Base-by-base conservation (phyloP, 805 yeast genomes). In the Yamadazyma kitorensis region DNA sequence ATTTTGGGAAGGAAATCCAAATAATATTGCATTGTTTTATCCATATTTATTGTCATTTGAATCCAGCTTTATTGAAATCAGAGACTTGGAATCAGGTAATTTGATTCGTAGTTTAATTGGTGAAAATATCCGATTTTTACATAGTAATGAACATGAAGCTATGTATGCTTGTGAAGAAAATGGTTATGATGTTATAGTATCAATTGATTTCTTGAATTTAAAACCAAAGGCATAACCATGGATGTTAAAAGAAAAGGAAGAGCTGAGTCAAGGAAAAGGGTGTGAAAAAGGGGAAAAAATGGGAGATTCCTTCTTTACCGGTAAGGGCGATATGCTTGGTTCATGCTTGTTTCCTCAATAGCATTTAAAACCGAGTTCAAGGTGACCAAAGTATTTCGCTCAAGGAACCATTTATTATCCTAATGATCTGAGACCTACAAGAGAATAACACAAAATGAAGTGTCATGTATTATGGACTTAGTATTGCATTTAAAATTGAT, bases 1-100 rank as follows among this genome's bases (percentile, higher is more conserved):
- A 33, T 80, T 84, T 54, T 93, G 98, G 98, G 98, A 93, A 62
- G 97, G 98, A 23, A 76, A 80, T 33, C 98, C 98, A 5, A 93
- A 84, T 52, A 79, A 82, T 41, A 87, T 93, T 57, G 94, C 97
- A 12, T 70, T 93, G 29, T 87, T 95, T 75, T 91, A 89, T 62
- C 98, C 98, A 3, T 91, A 88, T 54, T 68, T 93, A 35, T 64
- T 93, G 32, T 93, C 96, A 4, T 93, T 93, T 62, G 98, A 91
- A 54, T 76, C 81, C 13, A 82, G 78, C 39, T 88, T 93, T 49
- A 86, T 93, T 55, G 98, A 93, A 63, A 84, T 93, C 29, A 74
- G 98, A 39, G 87, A 88, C 48, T 87, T 89, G 52, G 95, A 88
- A 48, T 78, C 86, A 12, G 88, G 93, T 3, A 94, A 82, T 45